Base-by-base conservation (phyloP, 805 yeast genomes). In the Candida xyloterini region DNA sequence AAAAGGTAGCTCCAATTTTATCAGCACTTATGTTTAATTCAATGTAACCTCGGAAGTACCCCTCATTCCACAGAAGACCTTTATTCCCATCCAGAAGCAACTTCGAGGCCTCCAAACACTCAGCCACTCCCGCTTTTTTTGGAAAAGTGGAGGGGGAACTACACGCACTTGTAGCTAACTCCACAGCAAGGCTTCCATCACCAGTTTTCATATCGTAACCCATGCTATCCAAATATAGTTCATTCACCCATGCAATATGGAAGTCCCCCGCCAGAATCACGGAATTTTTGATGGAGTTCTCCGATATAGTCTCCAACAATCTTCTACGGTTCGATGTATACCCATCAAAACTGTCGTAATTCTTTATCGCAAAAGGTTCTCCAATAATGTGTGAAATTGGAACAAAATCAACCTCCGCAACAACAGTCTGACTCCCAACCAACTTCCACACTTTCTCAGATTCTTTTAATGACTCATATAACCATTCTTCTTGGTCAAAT, bases 281-380 rank as follows among this genome's bases (percentile, higher is more conserved):
- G 16, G 47, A 40, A 41, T 53, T 49, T 14, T 43, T 21, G 7
- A 53, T 28, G 5, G 11, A n/a, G 28, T 33, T 33, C 6, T 43
- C 25, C 14, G 51, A 26, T 16, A 53, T 45, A 18, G 51, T 44
- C 7, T 43, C 44, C 13, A 52, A 18, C 27, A 53, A 25, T 9
- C 59, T 35, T 29, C 47, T 43, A 32, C 57, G 43, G 32, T 53
- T 55, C 11, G 57, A 50, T 30, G 48, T 36, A 28, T 55, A 53
- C 2, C 58, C 59, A 41, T 55, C 59, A 52, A 55, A 55, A 13
- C 51, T 46, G 42, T 53, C 59, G 35, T 50, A 52, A 34, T 55
- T 53, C 23, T 15, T 32, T n/a, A 38, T 38, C 24, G 43, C 41
- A 33, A 48, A 52, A 7, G 55, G 52, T 22, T 16, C 41, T 1